Evolutionary conservation across 2,329 filamentous ascomycete genomes (phyloP).

Genomic region (Botryotinia narcissicola): DNA sequence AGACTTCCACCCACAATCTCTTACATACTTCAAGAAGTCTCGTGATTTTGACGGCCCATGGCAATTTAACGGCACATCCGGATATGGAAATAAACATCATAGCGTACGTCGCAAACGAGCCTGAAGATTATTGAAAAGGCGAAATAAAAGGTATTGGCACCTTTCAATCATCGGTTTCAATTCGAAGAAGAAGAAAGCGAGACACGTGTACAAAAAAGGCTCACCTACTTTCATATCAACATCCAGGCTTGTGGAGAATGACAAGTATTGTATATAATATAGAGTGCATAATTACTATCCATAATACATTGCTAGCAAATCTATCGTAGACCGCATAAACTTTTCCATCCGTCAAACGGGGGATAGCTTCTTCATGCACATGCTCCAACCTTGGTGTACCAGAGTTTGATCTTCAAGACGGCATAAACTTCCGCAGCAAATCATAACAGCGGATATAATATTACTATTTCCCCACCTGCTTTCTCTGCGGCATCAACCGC

Average conservation of each 20-base stretch:
- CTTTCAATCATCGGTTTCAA: not conserved
- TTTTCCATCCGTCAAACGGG: not conserved
- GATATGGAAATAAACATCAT: not conserved
- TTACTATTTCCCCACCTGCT: constrained; percentile 3
- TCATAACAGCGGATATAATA: not conserved
- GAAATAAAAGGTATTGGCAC: not conserved
- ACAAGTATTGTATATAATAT: not conserved
- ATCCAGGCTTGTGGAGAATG: constrained; percentile 5
- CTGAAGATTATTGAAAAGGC: not conserved
- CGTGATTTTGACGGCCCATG: not conserved
- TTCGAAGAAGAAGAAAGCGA: not conserved
- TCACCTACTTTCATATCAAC: constrained; percentile 12
- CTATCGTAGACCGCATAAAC: constrained; percentile 14
- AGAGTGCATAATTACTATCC: constrained; percentile 14
- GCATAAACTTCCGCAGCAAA: constrained; percentile 17
- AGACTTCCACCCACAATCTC: not conserved
- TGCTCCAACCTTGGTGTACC: not conserved
- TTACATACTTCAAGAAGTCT: not conserved
- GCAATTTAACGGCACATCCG: not conserved
- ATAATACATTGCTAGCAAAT: constrained; percentile 8
- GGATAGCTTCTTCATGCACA: constrained; percentile 13
- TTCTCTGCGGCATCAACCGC: constrained; percentile 8
- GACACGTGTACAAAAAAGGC: constrained; percentile 17
- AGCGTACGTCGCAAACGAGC: not conserved
- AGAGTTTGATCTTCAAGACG: constrained; percentile 14